Percentiles rank a stretch among this genome's conserved stretches.
Conservation (phyloP, 345 rosid species). For the Ricinus communis region DNA sequence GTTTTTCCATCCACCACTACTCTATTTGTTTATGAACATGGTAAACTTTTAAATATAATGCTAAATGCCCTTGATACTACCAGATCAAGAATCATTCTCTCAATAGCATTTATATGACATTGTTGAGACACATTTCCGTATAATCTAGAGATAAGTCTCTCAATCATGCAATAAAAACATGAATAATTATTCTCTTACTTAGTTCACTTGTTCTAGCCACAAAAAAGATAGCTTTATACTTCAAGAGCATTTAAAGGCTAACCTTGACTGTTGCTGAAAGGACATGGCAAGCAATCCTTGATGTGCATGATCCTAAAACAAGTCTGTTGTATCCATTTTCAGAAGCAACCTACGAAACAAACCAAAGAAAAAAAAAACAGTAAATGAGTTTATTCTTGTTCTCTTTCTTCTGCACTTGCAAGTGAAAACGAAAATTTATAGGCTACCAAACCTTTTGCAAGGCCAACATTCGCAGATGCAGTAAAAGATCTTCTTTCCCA, state of each 20-base stretch:
- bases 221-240: too few relatives aligned
- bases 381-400: neutral
- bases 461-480: constrained; percentile 58
- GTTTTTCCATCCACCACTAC: too few relatives aligned
- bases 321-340: constrained; percentile 76
- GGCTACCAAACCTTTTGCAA: constrained; percentile 67
- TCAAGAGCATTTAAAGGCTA: constrained; percentile 8
- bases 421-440: constrained; percentile 1
- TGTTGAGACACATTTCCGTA: too few relatives aligned
- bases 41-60: too few relatives aligned
- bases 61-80: too few relatives aligned
- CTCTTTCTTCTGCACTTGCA: neutral
- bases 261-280: constrained; percentile 91
- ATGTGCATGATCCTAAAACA: constrained; percentile 70
- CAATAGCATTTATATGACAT: neutral
- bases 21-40: too few relatives aligned
- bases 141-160: too few relatives aligned
- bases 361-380: too few relatives aligned
- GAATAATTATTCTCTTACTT: too few relatives aligned
- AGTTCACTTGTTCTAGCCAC: too few relatives aligned
- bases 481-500: constrained; percentile 82
- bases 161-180: too few relatives aligned
- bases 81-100: neutral
- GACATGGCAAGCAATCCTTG: constrained; percentile 86
- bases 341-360: constrained; percentile 55